These are phyloP conservation scores for Bryum argenteum DNA, from an alignment of 225 moss, liverwort and hornwort genomes.

Conservation along the genomic window DNA sequence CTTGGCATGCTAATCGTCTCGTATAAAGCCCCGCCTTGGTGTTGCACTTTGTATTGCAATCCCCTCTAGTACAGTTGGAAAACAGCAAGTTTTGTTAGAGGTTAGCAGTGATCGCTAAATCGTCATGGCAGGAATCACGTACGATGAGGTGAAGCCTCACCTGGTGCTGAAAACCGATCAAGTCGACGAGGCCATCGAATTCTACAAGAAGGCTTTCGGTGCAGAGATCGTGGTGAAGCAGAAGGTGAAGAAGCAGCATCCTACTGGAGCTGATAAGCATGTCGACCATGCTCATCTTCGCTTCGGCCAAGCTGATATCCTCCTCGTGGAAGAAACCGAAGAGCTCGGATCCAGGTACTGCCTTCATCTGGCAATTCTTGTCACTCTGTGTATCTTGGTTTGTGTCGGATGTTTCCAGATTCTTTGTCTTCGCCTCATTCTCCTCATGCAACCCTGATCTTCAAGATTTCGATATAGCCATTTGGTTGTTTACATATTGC, in stretches of 20 bases:
- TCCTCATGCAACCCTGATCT: no score
- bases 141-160: slow-evolving; percentile 56
- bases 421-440: no score
- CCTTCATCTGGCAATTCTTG: background rate
- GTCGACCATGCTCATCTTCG: slow-evolving; percentile 63
- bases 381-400: no score
- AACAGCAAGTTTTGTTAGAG: no score
- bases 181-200: slow-evolving; percentile 57
- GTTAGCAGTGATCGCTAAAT: no score
- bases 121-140: slow-evolving; percentile 44
- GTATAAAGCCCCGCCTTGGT: no score
- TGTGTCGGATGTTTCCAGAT: no score
- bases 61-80: no score
- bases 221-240: slow-evolving; percentile 58
- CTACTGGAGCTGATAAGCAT: slow-evolving; percentile 28
- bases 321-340: slow-evolving; percentile 58
- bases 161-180: slow-evolving; percentile 54
- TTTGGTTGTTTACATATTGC: no score
- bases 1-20: no score
- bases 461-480: no score
- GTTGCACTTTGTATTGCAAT: no score
- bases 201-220: slow-evolving; percentile 70
- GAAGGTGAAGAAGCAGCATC: slow-evolving; percentile 67
- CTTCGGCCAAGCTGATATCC: slow-evolving; percentile 57
- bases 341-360: slow-evolving; percentile 49